phyloP scores from a whole-genome alignment of 176 grass and related monocot genomes.

The Bonia amplexicaulis region DNA sequence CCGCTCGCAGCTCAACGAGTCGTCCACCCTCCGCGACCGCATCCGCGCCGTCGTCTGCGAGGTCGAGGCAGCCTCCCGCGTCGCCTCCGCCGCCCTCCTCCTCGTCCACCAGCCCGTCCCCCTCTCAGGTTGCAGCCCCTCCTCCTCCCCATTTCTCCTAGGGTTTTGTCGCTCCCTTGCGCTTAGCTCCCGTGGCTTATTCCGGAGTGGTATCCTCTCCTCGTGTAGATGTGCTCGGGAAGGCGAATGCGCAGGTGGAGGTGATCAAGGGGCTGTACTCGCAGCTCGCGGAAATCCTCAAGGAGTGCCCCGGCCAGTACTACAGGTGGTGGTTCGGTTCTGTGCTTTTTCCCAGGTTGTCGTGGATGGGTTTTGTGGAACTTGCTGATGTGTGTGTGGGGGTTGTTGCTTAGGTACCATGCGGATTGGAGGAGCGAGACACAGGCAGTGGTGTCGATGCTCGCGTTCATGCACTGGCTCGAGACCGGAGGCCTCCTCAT shows the following conservation, averaged over 20 bases:
- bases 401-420: slow-evolving; percentile 54
- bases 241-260: slow-evolving; percentile 71
- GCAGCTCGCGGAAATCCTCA: slow-evolving; percentile 66
- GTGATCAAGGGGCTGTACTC: slow-evolving; percentile 63
- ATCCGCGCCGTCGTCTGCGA: slow-evolving; percentile 66
- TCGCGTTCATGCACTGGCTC: slow-evolving; percentile 81
- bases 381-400: slow-evolving; percentile 19
- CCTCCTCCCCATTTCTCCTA: neutral
- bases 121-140: slow-evolving; percentile 39
- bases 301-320: slow-evolving; percentile 72
- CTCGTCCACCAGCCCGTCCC: slow-evolving; percentile 79
- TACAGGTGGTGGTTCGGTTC: slow-evolving; percentile 50
- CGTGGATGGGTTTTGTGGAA: neutral
- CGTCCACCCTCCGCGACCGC: slow-evolving; percentile 63
- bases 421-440: slow-evolving; percentile 84
- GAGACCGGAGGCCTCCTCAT: slow-evolving; percentile 69
- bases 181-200: neutral
- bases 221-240: slow-evolving; percentile 72
- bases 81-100: slow-evolving; percentile 70
- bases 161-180: neutral
- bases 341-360: neutral
- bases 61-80: slow-evolving; percentile 65
- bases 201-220: neutral
- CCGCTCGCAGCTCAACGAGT: slow-evolving; percentile 69
- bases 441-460: slow-evolving; percentile 65